A percentile compares a stretch with the other conserved stretches of the same genome.
phyloP scores from a whole-genome alignment of 768 basidiomycete genomes.

The Coprinellus aureogranulatus region DNA sequence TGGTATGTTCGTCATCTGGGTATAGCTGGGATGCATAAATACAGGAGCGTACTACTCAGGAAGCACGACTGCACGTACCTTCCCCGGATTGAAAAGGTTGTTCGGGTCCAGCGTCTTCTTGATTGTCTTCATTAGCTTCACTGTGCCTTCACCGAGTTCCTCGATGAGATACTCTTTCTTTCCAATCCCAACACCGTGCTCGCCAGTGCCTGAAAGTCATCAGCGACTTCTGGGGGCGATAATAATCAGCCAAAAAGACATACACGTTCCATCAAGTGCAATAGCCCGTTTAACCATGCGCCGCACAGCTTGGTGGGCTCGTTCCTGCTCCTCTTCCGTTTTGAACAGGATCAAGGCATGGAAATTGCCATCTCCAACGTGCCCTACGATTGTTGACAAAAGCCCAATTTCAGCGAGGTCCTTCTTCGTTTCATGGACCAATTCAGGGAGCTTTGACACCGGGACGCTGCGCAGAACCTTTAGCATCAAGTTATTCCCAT shows the following conservation, averaged over 20 bases:
- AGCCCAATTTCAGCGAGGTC: slow-evolving; percentile 61
- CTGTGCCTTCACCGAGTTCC: slow-evolving; percentile 81
- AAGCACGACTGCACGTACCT: slow-evolving; percentile 39
- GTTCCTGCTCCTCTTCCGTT: slow-evolving; percentile 49
- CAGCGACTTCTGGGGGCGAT: slow-evolving; percentile 1
- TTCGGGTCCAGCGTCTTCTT: slow-evolving; percentile 74
- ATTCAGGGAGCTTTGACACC: slow-evolving; percentile 60
- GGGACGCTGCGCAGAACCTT: slow-evolving; percentile 43
- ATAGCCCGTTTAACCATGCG: slow-evolving; percentile 69
- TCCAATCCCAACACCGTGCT: slow-evolving; percentile 86
- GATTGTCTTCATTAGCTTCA: slow-evolving; percentile 79
- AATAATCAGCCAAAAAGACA: no score
- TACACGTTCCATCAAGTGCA: slow-evolving; percentile 71
- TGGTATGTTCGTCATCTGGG: slow-evolving; percentile 9
- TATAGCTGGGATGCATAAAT: slow-evolving; percentile 9
- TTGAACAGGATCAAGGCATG: slow-evolving; percentile 55
- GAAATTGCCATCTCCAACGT: slow-evolving; percentile 68
- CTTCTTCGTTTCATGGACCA: slow-evolving; percentile 67
- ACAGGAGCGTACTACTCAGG: not conserved
- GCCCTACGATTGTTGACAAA: slow-evolving; percentile 66
- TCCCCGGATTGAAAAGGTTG: slow-evolving; percentile 81
- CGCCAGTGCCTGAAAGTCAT: slow-evolving; percentile 57
- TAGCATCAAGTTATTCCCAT: not conserved
- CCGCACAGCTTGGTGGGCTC: slow-evolving; percentile 46
- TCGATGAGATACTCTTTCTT: slow-evolving; percentile 78